Evolutionary conservation across 2,329 filamentous ascomycete species (phyloP).

Genomic region (Cercospora sp.): DNA sequence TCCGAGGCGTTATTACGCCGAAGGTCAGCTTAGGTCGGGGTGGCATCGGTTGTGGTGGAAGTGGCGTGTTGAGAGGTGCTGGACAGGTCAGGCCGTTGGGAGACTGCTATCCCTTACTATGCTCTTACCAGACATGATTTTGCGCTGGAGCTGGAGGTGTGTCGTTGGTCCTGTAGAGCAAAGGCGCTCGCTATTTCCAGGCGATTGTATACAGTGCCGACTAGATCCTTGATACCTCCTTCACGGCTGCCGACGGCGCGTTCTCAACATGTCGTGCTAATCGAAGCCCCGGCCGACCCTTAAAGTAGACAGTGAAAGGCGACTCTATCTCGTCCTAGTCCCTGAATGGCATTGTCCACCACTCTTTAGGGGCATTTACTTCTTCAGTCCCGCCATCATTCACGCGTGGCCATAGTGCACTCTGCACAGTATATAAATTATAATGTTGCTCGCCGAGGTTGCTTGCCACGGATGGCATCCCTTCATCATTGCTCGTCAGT

Average conservation of each 20-base stretch:
- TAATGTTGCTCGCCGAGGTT: not conserved
- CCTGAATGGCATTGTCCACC: conserved; percentile 12
- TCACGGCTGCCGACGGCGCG: not conserved
- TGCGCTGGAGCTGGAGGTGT: not conserved
- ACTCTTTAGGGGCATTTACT: not conserved
- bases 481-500: conserved; percentile 12
- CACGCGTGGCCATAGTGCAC: conserved; percentile 1
- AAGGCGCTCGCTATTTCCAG: not conserved
- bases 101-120: not conserved
- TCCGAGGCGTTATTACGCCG: not conserved
- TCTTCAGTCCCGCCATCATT: not conserved
- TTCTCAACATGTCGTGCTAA: not conserved
- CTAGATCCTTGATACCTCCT: not conserved
- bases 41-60: not conserved
- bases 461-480: conserved; percentile 5
- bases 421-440: conserved; percentile 10
- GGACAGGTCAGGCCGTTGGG: not conserved
- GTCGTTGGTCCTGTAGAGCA: not conserved
- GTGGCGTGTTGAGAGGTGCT: not conserved
- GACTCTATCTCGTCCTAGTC: not conserved
- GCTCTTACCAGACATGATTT: not conserved
- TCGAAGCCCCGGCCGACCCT: not conserved
- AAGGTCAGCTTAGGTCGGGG: not conserved
- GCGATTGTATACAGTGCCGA: not conserved
- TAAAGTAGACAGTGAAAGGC: not conserved